Conservation (phyloP, 768 basidiomycete species). For the Postia placenta region DNA sequence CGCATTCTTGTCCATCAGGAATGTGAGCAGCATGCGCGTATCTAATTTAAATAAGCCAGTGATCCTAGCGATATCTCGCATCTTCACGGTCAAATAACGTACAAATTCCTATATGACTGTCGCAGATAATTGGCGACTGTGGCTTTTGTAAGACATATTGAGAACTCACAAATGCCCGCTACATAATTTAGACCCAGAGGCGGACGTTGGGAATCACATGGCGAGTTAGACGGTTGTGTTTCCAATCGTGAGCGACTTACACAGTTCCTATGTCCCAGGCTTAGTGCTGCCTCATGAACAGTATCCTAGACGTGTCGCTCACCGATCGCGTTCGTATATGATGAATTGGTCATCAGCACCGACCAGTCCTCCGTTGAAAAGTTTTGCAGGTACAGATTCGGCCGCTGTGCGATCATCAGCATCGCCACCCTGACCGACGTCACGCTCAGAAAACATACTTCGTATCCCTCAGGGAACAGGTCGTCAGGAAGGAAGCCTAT, state of each 20-base stretch:
- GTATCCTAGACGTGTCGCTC: slow-evolving; percentile 7
- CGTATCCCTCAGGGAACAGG: slow-evolving; percentile 44
- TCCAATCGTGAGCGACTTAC: slow-evolving; percentile 14
- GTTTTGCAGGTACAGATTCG: slow-evolving; percentile 48
- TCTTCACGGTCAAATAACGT: slow-evolving; percentile 10
- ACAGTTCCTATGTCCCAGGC: slow-evolving; percentile 17
- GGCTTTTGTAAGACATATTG: background rate
- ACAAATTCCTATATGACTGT: slow-evolving; percentile 53
- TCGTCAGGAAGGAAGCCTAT: slow-evolving; percentile 40
- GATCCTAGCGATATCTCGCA: background rate
- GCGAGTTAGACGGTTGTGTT: background rate
- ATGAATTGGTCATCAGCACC: slow-evolving; percentile 43
- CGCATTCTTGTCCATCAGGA: slow-evolving; percentile 40
- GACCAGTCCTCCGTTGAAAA: slow-evolving; percentile 51
- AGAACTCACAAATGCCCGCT: slow-evolving; percentile 37
- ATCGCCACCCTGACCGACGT: background rate
- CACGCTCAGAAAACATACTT: slow-evolving; percentile 22
- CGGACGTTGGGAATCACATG: background rate
- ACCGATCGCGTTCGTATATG: slow-evolving; percentile 46
- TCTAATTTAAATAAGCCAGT: slow-evolving; percentile 23
- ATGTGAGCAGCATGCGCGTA: slow-evolving; percentile 42
- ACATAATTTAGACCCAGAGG: too few relatives aligned
- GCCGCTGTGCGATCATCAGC: slow-evolving; percentile 26
- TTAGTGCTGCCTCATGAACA: too few relatives aligned
- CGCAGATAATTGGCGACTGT: too few relatives aligned